Percentiles rank a stretch among this genome's conserved stretches.
These are phyloP conservation scores for Aegilops sharonensis DNA, from an alignment of 176 grass and related monocot genomes.

Conservation along the genomic window DNA sequence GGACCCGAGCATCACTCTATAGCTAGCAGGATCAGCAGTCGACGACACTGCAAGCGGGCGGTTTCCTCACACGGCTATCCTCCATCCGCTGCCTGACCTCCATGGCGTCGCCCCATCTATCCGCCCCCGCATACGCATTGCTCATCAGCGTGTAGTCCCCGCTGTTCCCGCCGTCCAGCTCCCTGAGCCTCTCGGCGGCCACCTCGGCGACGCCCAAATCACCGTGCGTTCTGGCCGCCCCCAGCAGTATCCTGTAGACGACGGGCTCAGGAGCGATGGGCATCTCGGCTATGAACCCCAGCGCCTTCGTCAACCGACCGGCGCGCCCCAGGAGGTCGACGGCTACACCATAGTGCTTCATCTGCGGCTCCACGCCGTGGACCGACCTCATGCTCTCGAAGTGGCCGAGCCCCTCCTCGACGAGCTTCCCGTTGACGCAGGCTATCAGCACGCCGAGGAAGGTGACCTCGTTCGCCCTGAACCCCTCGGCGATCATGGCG, in stretches of 20 bases:
- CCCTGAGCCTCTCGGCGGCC: slow-evolving; percentile 35
- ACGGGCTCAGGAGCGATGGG: slow-evolving; percentile 36
- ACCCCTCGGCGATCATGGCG: slow-evolving; percentile 40
- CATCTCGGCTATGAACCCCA: slow-evolving; percentile 44
- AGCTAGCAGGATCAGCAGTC: slow-evolving; percentile 9
- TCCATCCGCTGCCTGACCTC: slow-evolving; percentile 35
- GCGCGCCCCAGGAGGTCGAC: slow-evolving; percentile 45
- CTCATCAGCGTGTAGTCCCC: slow-evolving; percentile 36
- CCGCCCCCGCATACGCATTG: slow-evolving; percentile 44
- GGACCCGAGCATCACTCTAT: not conserved
- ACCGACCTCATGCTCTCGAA: slow-evolving; percentile 46
- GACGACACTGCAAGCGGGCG: slow-evolving; percentile 38
- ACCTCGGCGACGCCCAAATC: slow-evolving; percentile 44
- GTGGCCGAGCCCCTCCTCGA: slow-evolving; percentile 38
- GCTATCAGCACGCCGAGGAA: slow-evolving; percentile 48
- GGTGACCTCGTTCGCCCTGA: slow-evolving; percentile 38
- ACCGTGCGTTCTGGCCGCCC: slow-evolving; percentile 36
- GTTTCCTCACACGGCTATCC: slow-evolving; percentile 29
- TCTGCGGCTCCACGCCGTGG: slow-evolving; percentile 38
- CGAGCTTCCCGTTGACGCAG: slow-evolving; percentile 30
- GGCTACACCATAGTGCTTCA: slow-evolving; percentile 55
- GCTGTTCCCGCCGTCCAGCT: slow-evolving; percentile 39
- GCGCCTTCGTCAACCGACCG: slow-evolving; percentile 33
- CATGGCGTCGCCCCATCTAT: slow-evolving; percentile 41
- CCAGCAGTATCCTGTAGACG: slow-evolving; percentile 54